These are phyloP conservation scores for Arctium minus DNA, from an alignment of 129 eudicot species.

Conservation along the genomic window DNA sequence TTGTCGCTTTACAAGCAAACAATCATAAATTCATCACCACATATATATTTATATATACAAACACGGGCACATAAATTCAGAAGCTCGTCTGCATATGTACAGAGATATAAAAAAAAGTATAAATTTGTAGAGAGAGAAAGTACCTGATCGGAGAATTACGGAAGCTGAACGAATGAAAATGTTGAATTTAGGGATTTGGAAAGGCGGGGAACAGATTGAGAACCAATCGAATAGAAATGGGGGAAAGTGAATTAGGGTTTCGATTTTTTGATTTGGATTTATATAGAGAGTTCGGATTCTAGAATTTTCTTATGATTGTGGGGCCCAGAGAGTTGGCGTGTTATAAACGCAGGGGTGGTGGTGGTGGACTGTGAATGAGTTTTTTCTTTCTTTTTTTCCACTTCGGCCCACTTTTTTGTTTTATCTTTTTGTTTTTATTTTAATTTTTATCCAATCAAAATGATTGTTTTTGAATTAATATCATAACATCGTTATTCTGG, in stretches of 20 bases:
- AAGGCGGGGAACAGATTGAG: background rate
- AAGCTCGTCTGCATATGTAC: background rate
- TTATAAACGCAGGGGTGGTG: constrained; percentile 32
- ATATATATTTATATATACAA: background rate
- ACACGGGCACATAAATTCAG: background rate
- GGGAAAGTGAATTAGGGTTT: constrained; percentile 16
- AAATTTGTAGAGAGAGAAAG: background rate
- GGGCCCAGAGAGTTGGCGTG: constrained; percentile 35
- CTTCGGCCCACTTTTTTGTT: constrained; percentile 14
- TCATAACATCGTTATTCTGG: too few relatives aligned
- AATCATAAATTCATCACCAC: background rate
- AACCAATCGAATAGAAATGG: constrained; percentile 3
- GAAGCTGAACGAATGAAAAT: background rate
- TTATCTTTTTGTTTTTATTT: too few relatives aligned
- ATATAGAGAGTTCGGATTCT: constrained; percentile 31
- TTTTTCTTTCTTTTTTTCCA: background rate
- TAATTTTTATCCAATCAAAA: background rate
- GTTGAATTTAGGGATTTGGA: background rate
- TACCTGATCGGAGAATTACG: constrained; percentile 13
- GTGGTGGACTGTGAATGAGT: constrained; percentile 13
- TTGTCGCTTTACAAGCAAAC: background rate
- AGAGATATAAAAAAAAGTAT: background rate
- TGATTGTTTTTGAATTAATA: background rate
- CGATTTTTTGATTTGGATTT: background rate
- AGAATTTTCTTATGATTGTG: constrained; percentile 27